These are phyloP conservation scores for Talaromyces sp. DNA, from an alignment of 2,329 filamentous ascomycete genomes.

Conservation along the genomic window DNA sequence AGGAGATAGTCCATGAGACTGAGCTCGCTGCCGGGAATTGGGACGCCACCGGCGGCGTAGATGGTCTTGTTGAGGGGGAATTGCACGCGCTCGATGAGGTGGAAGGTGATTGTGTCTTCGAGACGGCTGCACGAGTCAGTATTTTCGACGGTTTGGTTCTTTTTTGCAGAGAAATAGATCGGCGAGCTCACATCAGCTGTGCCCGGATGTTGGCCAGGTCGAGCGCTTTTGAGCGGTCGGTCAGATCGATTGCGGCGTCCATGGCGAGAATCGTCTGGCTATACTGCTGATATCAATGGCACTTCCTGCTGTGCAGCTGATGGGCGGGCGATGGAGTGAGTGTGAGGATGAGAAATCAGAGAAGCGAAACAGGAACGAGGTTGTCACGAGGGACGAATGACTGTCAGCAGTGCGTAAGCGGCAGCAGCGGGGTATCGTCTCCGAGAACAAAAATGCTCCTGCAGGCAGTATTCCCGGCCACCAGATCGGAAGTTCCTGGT, in stretches of 20 bases:
- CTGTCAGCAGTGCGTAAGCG: not conserved
- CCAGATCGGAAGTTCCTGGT: not conserved
- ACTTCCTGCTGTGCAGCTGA: not conserved
- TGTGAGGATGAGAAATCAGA: not conserved
- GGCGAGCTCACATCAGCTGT: conserved; percentile 70
- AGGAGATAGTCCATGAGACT: conserved; percentile 95
- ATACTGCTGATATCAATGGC: not conserved
- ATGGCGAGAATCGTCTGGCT: conserved; percentile 46
- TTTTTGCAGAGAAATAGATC: conserved; percentile 3
- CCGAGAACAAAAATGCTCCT: not conserved
- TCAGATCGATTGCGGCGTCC: conserved; percentile 87
- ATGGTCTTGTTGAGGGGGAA: conserved; percentile 88
- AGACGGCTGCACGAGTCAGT: conserved; percentile 61
- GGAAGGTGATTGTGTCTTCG: conserved; percentile 96
- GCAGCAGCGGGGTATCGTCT: no score
- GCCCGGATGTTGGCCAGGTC: conserved; percentile 90
- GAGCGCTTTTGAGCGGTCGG: conserved; percentile 75
- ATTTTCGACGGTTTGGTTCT: not conserved
- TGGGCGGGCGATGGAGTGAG: no score
- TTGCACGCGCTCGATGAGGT: conserved; percentile 95
- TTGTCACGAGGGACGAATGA: not conserved
- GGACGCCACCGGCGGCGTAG: conserved; percentile 74
- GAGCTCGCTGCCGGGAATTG: conserved; percentile 66
- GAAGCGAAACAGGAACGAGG: not conserved
- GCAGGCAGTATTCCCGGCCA: not conserved